A percentile compares a stretch with the other conserved stretches of the same genome.
Evolutionary conservation across 2,329 filamentous ascomycete genomes (phyloP).

Genomic region (Colletotrichum agaves): DNA sequence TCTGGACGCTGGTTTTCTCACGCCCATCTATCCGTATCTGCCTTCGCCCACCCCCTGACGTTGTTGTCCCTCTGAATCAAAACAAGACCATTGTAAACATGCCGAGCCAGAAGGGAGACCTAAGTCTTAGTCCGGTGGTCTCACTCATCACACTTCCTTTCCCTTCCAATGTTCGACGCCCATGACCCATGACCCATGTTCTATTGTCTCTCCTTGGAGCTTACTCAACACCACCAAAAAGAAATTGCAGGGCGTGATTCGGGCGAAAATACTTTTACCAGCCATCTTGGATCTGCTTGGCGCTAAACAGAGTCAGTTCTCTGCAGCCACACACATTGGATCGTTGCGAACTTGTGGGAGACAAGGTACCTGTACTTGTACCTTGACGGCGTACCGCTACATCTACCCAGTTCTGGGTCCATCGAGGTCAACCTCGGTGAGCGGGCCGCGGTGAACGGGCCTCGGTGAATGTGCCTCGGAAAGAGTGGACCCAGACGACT

Average conservation of each 20-base stretch:
- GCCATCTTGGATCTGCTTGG: conserved; percentile 13
- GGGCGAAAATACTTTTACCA: conserved; percentile 1
- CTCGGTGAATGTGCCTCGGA: conserved; percentile 8
- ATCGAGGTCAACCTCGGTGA: conserved; percentile 17
- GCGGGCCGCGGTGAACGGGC: not conserved
- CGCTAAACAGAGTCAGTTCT: conserved; percentile 22
- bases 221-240: not conserved
- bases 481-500: not conserved
- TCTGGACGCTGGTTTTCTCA: conserved; percentile 1
- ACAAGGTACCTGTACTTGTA: not conserved
- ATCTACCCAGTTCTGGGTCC: not conserved
- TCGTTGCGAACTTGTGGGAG: no score
- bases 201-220: conserved; percentile 1
- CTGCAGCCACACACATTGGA: conserved; percentile 10
- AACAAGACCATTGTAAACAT: conserved; percentile 20
- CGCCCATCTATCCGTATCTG: not conserved
- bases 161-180: not conserved
- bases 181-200: not conserved
- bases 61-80: conserved; percentile 13
- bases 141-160: conserved; percentile 19
- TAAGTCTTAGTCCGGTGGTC: not conserved
- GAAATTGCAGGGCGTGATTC: conserved; percentile 19
- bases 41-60: not conserved
- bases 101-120: conserved; percentile 4
- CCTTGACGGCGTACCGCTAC: not conserved